Evolutionary conservation across 106 monocot species (phyloP).

Genomic region (Alisma plantagoaquatica): DNA sequence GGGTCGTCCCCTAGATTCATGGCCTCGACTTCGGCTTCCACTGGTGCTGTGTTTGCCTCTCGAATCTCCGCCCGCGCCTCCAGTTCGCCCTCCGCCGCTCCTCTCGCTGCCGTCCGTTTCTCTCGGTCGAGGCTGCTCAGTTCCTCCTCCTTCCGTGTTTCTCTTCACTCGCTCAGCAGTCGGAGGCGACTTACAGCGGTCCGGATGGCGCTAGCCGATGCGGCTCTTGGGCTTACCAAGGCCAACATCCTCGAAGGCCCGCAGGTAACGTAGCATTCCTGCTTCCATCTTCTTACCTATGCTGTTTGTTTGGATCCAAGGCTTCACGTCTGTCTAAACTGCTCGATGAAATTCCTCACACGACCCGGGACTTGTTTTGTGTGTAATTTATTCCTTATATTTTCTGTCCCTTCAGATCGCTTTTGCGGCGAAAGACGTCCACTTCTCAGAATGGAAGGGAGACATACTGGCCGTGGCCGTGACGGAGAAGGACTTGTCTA

Average conservation of each 20-base stretch:
- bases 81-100: background rate
- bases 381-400: background rate
- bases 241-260: conserved; percentile 26
- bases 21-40: too few species aligned
- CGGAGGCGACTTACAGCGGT: background rate
- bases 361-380: background rate
- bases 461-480: conserved; percentile 84
- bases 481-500: conserved; percentile 79
- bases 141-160: background rate
- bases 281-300: background rate
- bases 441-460: conserved; percentile 80
- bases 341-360: conserved; percentile 15
- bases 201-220: conserved; percentile 14
- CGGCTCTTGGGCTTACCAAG: conserved; percentile 43
- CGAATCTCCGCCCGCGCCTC: conserved; percentile 10
- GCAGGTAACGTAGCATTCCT: too few species aligned
- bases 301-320: too few species aligned
- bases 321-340: background rate
- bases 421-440: conserved; percentile 70
- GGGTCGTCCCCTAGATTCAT: too few species aligned
- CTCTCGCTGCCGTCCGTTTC: background rate
- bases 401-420: conserved; percentile 62
- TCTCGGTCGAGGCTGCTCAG: background rate
- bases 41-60: conserved; percentile 9
- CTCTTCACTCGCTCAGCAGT: background rate